phyloP scores from a whole-genome alignment of 768 basidiomycete species.

The Tricholoma furcatifolium region DNA sequence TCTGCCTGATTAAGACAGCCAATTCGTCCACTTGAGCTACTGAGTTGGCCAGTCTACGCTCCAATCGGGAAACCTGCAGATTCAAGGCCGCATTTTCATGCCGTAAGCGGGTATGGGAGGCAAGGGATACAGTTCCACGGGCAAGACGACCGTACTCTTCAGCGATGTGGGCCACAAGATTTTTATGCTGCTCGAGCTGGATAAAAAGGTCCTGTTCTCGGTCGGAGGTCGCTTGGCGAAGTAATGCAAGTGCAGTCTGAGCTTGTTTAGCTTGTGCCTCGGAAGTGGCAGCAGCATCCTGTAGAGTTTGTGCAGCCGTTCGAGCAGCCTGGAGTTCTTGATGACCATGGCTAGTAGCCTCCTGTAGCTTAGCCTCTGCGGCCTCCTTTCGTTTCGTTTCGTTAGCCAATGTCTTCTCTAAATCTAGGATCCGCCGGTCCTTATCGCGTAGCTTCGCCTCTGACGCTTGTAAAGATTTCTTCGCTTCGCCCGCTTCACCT shows the following conservation, averaged over 20 bases:
- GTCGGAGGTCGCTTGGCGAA: slow-evolving; percentile 29
- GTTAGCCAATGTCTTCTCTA: slow-evolving; percentile 47
- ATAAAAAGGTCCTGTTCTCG: slow-evolving; percentile 45
- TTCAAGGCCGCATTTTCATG: slow-evolving; percentile 37
- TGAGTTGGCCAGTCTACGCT: slow-evolving; percentile 67
- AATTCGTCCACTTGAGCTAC: slow-evolving; percentile 68
- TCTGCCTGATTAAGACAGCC: slow-evolving; percentile 57
- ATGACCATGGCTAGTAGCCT: slow-evolving; percentile 40
- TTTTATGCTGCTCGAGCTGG: slow-evolving; percentile 51
- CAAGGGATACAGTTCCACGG: slow-evolving; percentile 36
- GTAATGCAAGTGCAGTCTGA: slow-evolving; percentile 27
- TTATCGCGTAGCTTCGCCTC: slow-evolving; percentile 49
- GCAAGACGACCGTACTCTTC: slow-evolving; percentile 55
- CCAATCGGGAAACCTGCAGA: slow-evolving; percentile 48
- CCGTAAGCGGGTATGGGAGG: slow-evolving; percentile 37
- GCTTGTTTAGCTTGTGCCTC: slow-evolving; percentile 35
- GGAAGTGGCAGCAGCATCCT: slow-evolving; percentile 34
- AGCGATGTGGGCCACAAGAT: slow-evolving; percentile 45
- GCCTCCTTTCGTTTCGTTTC: slow-evolving; percentile 54
- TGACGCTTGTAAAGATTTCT: slow-evolving; percentile 44
- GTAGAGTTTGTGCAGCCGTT: slow-evolving; percentile 29
- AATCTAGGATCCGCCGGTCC: slow-evolving; percentile 52
- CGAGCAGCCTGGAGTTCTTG: slow-evolving; percentile 37
- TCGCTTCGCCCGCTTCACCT: slow-evolving; percentile 48
- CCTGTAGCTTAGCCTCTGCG: slow-evolving; percentile 42